Evolutionary conservation across 139 green algal genomes (phyloP), one percentile per base, ranked within the genome.

Genomic region (Edaphochlamys debaryana): DNA sequence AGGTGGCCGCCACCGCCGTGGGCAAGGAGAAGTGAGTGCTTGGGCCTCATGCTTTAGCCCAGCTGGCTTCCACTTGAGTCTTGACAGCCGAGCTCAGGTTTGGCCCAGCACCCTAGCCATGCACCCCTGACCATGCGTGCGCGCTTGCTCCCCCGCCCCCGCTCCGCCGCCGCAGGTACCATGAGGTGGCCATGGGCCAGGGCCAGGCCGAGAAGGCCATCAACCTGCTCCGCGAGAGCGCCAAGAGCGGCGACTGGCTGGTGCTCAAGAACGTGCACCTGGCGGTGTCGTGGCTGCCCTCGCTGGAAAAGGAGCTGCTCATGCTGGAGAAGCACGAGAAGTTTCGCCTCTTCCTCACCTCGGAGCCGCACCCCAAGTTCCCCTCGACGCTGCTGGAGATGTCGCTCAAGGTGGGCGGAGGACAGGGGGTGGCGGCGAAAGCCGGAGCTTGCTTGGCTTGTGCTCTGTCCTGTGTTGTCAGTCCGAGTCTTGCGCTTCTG

Each of bases 261-360:
- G 91, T 90, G 76, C 87, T 98, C 27, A 97, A 98, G 92, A 98
- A 98, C 70, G 67, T 95, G 48, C 95, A 98, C 77, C 90, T 98
- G 66, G 87, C 92, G 22, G 91, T 95, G 19, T 64, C 56, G 27
- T 98, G 93, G 93, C 90, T 98, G 68, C 92, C 92, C 1, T 73
- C 72, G n/a, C 86, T 98, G 72, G 92, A 97, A 76, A 95, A 95
- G 82, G 91, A 93, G 83, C 66, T 94, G 72, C 69, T 67, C 78
- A 79, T 67, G 64, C 87, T 94, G 34, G 29, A 82, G 41, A 86
- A 91, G 45, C 69, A 91, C 60, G 40, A 73, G 6, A 68, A 90
- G 67, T 97, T 97, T 87, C 82, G 91, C 4, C 87, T 98, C 6
- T 96, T 95, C 79, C 88, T 97, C 37, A 96, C 95, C 34, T 87